Evolutionary conservation across 495 filamentous ascomycete species (phyloP).

Genomic region (Tetracladium setigerum): DNA sequence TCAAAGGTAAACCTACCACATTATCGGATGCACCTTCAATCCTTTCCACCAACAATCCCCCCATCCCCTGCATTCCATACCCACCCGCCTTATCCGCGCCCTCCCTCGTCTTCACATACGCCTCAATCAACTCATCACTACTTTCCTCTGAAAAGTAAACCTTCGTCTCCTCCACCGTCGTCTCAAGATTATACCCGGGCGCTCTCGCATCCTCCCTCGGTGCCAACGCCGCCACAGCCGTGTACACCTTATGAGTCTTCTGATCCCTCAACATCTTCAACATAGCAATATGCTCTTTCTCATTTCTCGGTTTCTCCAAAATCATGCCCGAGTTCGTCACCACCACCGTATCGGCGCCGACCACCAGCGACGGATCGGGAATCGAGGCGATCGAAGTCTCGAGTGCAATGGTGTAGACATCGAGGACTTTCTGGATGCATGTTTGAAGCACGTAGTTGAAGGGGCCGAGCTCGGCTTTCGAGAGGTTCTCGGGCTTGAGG

Average conservation of each 20-base stretch:
- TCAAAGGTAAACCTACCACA: slow-evolving; percentile 87
- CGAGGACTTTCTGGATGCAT: slow-evolving; percentile 69
- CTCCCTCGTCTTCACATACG: slow-evolving; percentile 86
- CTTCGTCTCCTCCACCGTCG: slow-evolving; percentile 76
- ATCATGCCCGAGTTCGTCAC: slow-evolving; percentile 66
- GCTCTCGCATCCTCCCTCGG: slow-evolving; percentile 66
- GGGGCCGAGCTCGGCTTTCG: slow-evolving; percentile 64
- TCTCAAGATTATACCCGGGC: slow-evolving; percentile 80
- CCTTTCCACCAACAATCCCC: slow-evolving; percentile 70
- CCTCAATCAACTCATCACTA: slow-evolving; percentile 73
- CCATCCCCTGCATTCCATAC: slow-evolving; percentile 87
- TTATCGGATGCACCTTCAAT: slow-evolving; percentile 91
- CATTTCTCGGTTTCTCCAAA: slow-evolving; percentile 79
- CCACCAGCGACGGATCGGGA: slow-evolving; percentile 71
- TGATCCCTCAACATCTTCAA: slow-evolving; percentile 69
- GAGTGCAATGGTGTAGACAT: slow-evolving; percentile 67
- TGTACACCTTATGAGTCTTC: slow-evolving; percentile 66
- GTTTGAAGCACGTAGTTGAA: slow-evolving; percentile 89
- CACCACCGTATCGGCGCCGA: slow-evolving; percentile 90
- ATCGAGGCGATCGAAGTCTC: slow-evolving; percentile 25
- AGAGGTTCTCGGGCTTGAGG: slow-evolving; percentile 69
- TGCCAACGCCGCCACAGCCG: slow-evolving; percentile 72
- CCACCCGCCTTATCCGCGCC: slow-evolving; percentile 95
- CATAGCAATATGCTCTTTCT: slow-evolving; percentile 79
- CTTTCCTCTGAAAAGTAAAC: slow-evolving; percentile 71